These are phyloP conservation scores for Hyparrhenia diplandra DNA, from an alignment of 176 grass and related monocot genomes.

Conservation along the genomic window DNA sequence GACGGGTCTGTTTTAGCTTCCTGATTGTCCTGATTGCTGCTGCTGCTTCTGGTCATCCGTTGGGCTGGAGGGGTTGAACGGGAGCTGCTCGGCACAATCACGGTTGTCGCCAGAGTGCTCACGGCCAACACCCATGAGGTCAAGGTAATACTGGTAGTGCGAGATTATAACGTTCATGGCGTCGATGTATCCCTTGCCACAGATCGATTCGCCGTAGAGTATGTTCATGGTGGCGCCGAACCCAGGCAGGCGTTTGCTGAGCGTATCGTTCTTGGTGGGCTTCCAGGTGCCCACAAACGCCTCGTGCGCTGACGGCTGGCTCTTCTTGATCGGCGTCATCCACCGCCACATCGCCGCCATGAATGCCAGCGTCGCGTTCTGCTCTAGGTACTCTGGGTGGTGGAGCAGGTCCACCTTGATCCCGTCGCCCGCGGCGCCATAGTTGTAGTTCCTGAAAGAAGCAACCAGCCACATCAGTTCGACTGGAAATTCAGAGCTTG, in stretches of 20 bases:
- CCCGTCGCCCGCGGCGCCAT: conserved; percentile 49
- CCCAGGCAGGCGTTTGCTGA: conserved; percentile 57
- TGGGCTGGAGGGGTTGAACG: conserved; percentile 65
- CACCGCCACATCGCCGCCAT: conserved; percentile 85
- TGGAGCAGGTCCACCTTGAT: conserved; percentile 60
- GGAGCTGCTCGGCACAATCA: conserved; percentile 60
- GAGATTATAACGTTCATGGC: conserved; percentile 83
- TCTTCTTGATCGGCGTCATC: conserved; percentile 94
- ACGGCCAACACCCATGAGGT: conserved; percentile 70
- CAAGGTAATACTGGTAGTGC: conserved; percentile 90
- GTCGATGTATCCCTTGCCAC: conserved; percentile 67
- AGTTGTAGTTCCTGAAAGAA: conserved; percentile 80
- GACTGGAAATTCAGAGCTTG: background rate
- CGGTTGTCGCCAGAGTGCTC: conserved; percentile 65
- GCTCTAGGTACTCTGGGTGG: conserved; percentile 92
- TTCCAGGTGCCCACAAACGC: conserved; percentile 81
- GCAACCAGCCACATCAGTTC: background rate
- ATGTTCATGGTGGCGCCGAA: conserved; percentile 94
- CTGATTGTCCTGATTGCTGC: too few species aligned
- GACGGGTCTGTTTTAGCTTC: conserved; percentile 17
- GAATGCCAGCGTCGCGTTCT: conserved; percentile 89
- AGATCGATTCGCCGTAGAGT: conserved; percentile 64
- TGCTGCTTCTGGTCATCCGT: conserved; percentile 23
- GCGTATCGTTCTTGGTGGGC: conserved; percentile 83
- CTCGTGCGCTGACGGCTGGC: conserved; percentile 82